Base-by-base conservation (phyloP, 148 eudicot species). In the Camellia japonica region DNA sequence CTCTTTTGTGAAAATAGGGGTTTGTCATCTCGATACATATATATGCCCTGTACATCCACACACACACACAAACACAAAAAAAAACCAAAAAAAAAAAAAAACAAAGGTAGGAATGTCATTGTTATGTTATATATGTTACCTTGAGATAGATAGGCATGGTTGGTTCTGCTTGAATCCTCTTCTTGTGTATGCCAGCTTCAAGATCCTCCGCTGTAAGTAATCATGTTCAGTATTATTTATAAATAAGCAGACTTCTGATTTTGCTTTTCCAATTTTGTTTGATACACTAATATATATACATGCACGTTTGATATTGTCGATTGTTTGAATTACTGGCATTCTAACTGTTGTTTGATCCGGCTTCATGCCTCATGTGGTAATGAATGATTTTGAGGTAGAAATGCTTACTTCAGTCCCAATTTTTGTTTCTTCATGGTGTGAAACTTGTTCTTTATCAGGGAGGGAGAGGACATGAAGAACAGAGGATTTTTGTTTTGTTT, bases 81-180 rank as follows among this genome's bases (percentile, higher is more conserved):
- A n/a, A n/a, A n/a, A n/a, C n/a, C n/a, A 38, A 30, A 54, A 12
- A 54, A 41, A 16, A n/a, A 20, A 10, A 19, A 55, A 68, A 52
- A 16, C 12, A 30, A 46, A 54, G 12, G 3, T 30, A 30, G 10
- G 71, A 56, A 76, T 0, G 49, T 18, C 38, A 30, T 30, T 30
- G 38, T 30, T 30, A 30, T 30, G 38, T 30, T 30, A 30, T 30
- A 30, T 23, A 30, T 64, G 73, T 77, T 87, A 93, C 99, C 97
- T 95, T 95, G 79, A 95, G 88, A 83, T 84, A 87, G 82, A 95
- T 79, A 73, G 97, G 99, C 82, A 92, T 71, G 64, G 99, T 95
- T 23, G 97, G 97, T 82, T 95, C 99, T 72, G 94, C 79, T 65
- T 88, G 89, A 43, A 95, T 85, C 88, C 61, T 90, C 86, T 62